Percentiles rank a stretch among this genome's conserved stretches.
Evolutionary conservation across 257 asterid species (phyloP).

Genomic region (Coffea eugenioides): DNA sequence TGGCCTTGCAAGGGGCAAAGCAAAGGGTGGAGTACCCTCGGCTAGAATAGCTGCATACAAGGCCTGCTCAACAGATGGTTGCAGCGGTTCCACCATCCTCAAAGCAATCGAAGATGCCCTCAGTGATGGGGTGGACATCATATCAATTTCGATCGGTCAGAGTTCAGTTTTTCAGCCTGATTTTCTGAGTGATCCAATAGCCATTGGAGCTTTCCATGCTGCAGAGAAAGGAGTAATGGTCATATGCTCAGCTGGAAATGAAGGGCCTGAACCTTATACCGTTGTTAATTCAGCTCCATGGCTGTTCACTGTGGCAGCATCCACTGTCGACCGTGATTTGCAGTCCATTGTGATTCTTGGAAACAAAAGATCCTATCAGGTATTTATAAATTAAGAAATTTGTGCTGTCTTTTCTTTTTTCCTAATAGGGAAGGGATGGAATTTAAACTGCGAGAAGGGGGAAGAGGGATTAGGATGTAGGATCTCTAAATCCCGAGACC

Average conservation of each 20-base stretch:
- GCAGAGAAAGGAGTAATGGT: constrained; percentile 52
- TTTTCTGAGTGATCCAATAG: constrained; percentile 59
- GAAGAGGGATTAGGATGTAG: no score
- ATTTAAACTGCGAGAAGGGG: no score
- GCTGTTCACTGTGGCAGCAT: constrained; percentile 75
- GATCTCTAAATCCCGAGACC: no score
- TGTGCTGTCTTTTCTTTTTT: no score
- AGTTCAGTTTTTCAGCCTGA: constrained; percentile 44
- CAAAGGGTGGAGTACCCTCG: constrained; percentile 63
- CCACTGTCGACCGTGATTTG: constrained; percentile 57
- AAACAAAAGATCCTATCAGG: constrained; percentile 46
- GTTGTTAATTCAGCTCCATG: constrained; percentile 73
- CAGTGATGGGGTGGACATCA: constrained; percentile 70
- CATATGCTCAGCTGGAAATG: constrained; percentile 73
- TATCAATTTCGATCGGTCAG: constrained; percentile 61
- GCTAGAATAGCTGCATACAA: constrained; percentile 72
- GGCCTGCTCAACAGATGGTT: constrained; percentile 51
- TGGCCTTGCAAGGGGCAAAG: constrained; percentile 60
- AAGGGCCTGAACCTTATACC: constrained; percentile 58
- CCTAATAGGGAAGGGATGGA: no score
- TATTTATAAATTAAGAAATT: not conserved
- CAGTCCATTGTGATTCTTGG: constrained; percentile 50
- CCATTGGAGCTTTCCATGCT: constrained; percentile 81
- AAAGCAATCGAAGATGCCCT: constrained; percentile 76
- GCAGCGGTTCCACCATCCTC: constrained; percentile 46